These are phyloP conservation scores for Triticum turgidum DNA, from an alignment of 176 grass and related monocot species.

Conservation along the genomic window DNA sequence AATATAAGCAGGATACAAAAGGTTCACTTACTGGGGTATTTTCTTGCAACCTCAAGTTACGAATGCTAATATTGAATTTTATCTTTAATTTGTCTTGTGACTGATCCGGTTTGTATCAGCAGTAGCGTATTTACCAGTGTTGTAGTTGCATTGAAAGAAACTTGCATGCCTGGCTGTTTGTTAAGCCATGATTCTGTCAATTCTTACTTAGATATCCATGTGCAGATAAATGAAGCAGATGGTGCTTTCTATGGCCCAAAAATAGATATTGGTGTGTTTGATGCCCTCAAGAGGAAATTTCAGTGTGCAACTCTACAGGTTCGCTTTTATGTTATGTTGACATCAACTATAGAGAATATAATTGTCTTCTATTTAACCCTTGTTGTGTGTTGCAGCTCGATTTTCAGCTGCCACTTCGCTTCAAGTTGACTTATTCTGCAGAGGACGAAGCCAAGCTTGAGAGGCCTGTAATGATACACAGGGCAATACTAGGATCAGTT, in stretches of 20 bases:
- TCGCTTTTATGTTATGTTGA: conserved; percentile 13
- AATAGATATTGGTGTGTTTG: conserved; percentile 99
- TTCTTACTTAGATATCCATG: conserved; percentile 6
- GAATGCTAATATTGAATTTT: not conserved
- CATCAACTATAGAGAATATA: not conserved
- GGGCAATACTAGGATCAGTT: conserved; percentile 90
- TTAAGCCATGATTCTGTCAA: not conserved
- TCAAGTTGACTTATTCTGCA: conserved; percentile 89
- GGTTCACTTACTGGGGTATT: conserved; percentile 50
- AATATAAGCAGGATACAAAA: conserved; percentile 20
- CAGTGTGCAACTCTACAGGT: conserved; percentile 98
- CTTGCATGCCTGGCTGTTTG: not conserved
- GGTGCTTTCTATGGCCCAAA: conserved; percentile 99
- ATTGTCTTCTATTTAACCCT: conserved; percentile 19
- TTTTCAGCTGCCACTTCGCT: conserved; percentile 89
- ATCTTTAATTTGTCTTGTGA: conserved; percentile 3
- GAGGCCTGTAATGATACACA: conserved; percentile 98
- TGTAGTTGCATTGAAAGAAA: conserved; percentile 11
- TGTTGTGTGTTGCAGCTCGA: conserved; percentile 70
- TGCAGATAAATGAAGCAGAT: conserved; percentile 97
- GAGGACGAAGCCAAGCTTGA: conserved; percentile 96
- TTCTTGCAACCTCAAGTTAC: not conserved
- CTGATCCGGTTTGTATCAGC: not conserved
- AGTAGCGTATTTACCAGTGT: not conserved
- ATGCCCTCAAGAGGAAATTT: conserved; percentile 97